phyloP scores from a whole-genome alignment of 352 stramenopile species.

The Elongisporangium undulatum region DNA sequence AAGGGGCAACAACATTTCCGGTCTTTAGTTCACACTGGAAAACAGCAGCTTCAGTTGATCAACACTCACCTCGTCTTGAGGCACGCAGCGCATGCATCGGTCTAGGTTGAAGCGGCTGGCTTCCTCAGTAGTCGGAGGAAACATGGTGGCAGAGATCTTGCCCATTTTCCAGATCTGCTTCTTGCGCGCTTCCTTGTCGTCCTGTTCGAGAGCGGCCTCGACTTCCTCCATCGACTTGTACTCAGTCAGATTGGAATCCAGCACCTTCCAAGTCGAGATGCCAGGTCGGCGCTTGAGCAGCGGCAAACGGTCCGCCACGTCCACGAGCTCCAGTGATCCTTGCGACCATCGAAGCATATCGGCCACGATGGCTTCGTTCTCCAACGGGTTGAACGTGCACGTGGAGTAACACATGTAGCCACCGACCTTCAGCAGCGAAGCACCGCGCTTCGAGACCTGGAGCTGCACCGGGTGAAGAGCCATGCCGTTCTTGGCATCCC shows the following conservation, averaged over 20 bases:
- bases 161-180: constrained; percentile 30
- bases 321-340: constrained; percentile 89
- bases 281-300: constrained; percentile 86
- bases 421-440: constrained; percentile 89
- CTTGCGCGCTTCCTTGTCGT: constrained; percentile 42
- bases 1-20: constrained; percentile 3
- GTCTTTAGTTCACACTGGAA: neutral
- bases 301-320: constrained; percentile 75
- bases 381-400: constrained; percentile 98
- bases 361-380: constrained; percentile 99
- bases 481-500: constrained; percentile 89
- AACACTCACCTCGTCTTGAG: constrained; percentile 91
- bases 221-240: constrained; percentile 74
- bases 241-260: constrained; percentile 83
- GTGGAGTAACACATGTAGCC: constrained; percentile 96
- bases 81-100: constrained; percentile 95
- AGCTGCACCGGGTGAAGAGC: constrained; percentile 95
- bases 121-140: constrained; percentile 84
- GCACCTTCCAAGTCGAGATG: constrained; percentile 92
- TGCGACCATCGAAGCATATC: constrained; percentile 92
- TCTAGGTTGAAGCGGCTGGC: constrained; percentile 80
- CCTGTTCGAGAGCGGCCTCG: constrained; percentile 18
- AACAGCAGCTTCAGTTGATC: neutral
- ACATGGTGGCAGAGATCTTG: constrained; percentile 87
- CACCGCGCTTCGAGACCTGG: constrained; percentile 92